Conservation (phyloP, 1,139 yeast genomes). For the Blastobotrys illinoisensis region DNA sequence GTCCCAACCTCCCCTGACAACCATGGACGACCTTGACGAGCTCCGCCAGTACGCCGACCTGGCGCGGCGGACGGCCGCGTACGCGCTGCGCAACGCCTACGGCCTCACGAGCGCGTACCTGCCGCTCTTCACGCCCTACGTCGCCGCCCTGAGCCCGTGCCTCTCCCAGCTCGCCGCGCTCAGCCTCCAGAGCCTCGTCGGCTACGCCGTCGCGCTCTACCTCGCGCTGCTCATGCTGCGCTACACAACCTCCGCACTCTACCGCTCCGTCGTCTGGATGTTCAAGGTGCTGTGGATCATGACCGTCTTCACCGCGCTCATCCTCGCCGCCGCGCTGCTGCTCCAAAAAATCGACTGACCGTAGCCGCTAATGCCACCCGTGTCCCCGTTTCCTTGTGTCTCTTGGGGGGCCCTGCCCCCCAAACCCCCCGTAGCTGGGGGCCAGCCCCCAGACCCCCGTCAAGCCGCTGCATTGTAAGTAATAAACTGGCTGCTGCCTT, state of each 20-base stretch:
- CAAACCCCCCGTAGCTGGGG: not conserved
- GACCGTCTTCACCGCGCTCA: constrained; percentile 14
- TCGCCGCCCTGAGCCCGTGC: not conserved
- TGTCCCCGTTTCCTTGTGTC: not conserved
- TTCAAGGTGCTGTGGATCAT: constrained; percentile 20
- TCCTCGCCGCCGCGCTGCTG: not conserved
- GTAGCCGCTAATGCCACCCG: not conserved
- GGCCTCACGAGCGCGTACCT: not conserved
- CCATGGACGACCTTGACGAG: not conserved
- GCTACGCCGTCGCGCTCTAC: constrained; percentile 20
- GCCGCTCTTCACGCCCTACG: not conserved
- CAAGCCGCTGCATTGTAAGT: no score
- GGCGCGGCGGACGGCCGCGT: not conserved
- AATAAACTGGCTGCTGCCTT: no score
- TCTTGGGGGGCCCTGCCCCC: not conserved
- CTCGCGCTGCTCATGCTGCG: constrained; percentile 27
- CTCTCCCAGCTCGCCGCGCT: not conserved
- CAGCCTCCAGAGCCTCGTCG: constrained; percentile 9
- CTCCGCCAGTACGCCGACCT: not conserved
- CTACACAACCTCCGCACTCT: constrained; percentile 29
- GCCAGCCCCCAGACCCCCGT: no score
- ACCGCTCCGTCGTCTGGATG: constrained; percentile 21
- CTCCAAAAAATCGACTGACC: not conserved
- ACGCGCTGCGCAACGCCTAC: not conserved
- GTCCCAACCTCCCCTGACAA: no score